Conservation (phyloP, 495 filamentous ascomycete genomes). For the Annulohypoxylon bovei region DNA sequence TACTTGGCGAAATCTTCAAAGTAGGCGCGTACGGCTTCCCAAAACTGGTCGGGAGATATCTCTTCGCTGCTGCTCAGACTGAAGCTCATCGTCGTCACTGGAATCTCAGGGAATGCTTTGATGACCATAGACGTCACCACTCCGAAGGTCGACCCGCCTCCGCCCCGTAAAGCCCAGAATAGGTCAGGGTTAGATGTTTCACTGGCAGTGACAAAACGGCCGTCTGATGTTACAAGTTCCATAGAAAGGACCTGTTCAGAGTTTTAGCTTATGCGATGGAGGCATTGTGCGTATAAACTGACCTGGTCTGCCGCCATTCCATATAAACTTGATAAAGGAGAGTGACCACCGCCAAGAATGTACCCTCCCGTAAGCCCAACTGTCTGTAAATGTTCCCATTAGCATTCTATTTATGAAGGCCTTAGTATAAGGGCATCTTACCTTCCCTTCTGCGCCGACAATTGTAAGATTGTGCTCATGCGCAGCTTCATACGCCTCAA, state of each 20-base stretch:
- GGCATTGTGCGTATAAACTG: neutral
- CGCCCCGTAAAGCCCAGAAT: slow-evolving; percentile 73
- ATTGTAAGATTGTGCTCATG: slow-evolving; percentile 52
- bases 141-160: slow-evolving; percentile 67
- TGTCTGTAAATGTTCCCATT: slow-evolving; percentile 41
- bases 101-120: slow-evolving; percentile 54
- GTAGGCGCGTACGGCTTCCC: slow-evolving; percentile 60
- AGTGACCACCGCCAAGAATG: slow-evolving; percentile 64
- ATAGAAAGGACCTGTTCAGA: slow-evolving; percentile 54
- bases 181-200: slow-evolving; percentile 63
- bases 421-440: slow-evolving; percentile 20
- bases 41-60: slow-evolving; percentile 59
- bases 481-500: slow-evolving; percentile 58
- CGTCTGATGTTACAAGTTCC: slow-evolving; percentile 67
- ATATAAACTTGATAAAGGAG: slow-evolving; percentile 51
- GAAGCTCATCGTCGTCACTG: slow-evolving; percentile 54
- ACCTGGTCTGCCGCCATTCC: slow-evolving; percentile 65
- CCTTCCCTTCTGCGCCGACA: slow-evolving; percentile 61
- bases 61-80: slow-evolving; percentile 40
- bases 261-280: neutral
- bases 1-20: slow-evolving; percentile 56
- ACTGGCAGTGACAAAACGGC: slow-evolving; percentile 64
- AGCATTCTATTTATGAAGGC: neutral
- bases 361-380: slow-evolving; percentile 65
- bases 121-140: slow-evolving; percentile 65